Conservation (phyloP, 148 eudicot genomes). For the Nepenthes gracilis region DNA sequence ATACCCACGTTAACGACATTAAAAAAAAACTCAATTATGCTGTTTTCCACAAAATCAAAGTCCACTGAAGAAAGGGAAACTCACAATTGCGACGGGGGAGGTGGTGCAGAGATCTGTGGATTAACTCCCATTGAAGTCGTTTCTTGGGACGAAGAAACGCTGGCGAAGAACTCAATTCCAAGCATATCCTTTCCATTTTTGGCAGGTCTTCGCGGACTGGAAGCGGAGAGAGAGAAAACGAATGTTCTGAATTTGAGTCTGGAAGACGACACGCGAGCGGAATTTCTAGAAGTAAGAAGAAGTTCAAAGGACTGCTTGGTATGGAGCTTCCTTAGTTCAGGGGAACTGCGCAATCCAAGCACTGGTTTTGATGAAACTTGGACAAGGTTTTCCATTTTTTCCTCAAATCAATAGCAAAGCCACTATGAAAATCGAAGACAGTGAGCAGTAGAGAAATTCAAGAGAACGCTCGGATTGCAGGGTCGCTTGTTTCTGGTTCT, state of each 20-base stretch:
- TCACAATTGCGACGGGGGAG: constrained; percentile 65
- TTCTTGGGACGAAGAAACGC: constrained; percentile 34
- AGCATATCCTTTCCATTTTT: constrained; percentile 9
- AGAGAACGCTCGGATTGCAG: too few relatives aligned
- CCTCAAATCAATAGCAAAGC: neutral
- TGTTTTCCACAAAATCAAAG: neutral
- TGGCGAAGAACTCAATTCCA: constrained; percentile 36
- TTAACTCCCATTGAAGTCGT: constrained; percentile 61
- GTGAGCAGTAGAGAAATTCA: too few relatives aligned
- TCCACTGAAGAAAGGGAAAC: constrained; percentile 1
- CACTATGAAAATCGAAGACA: too few relatives aligned
- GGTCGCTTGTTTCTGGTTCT: too few relatives aligned
- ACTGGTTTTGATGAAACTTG: constrained; percentile 25
- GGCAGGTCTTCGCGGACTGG: constrained; percentile 1
- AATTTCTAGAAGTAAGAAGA: constrained; percentile 10
- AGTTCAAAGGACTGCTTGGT: constrained; percentile 16
- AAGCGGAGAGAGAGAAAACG: constrained; percentile 11
- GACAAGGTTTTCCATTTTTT: constrained; percentile 30
- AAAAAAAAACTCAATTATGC: neutral
- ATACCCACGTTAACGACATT: neutral
- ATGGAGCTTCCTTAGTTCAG: constrained; percentile 9
- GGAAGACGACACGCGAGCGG: constrained; percentile 10
- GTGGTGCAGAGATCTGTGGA: constrained; percentile 47
- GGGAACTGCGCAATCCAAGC: constrained; percentile 18
- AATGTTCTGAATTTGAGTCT: constrained; percentile 17